Evolutionary conservation across 768 basidiomycete genomes (phyloP).

Genomic region (Trametes gibbosa): DNA sequence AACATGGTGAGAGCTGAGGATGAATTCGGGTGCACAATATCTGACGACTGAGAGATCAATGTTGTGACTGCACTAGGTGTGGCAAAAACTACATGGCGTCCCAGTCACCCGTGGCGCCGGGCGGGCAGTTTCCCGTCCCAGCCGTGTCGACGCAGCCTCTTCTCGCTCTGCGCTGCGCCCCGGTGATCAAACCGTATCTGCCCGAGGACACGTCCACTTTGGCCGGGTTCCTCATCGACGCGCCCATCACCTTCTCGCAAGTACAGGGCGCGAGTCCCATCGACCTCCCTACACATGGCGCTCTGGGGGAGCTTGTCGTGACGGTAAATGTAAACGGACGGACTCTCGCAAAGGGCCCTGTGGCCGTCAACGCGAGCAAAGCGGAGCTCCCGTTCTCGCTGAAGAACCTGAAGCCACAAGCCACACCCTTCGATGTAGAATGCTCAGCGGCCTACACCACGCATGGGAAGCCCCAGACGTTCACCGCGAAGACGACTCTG

Average conservation of each 20-base stretch:
- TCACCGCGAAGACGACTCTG: constrained; percentile 31
- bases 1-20: constrained; percentile 1
- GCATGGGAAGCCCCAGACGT: constrained; percentile 28
- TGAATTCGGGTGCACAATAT: not conserved
- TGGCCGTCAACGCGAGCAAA: constrained; percentile 40
- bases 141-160: constrained; percentile 35
- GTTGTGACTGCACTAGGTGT: constrained; percentile 37
- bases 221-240: constrained; percentile 37
- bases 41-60: not conserved
- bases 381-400: constrained; percentile 36
- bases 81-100: constrained; percentile 47
- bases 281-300: constrained; percentile 16
- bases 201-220: constrained; percentile 35
- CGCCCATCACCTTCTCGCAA: constrained; percentile 35
- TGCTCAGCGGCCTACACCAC: constrained; percentile 34
- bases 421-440: constrained; percentile 31
- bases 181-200: constrained; percentile 47
- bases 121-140: constrained; percentile 43
- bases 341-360: constrained; percentile 24
- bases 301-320: constrained; percentile 22
- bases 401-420: constrained; percentile 28
- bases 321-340: constrained; percentile 31
- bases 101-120: constrained; percentile 42
- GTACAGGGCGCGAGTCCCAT: constrained; percentile 37
- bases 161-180: constrained; percentile 46